Percentiles rank a stretch among this genome's conserved stretches.
phyloP scores from a whole-genome alignment of 2,329 filamentous ascomycete genomes.

The Tolypocladium tundrense region DNA sequence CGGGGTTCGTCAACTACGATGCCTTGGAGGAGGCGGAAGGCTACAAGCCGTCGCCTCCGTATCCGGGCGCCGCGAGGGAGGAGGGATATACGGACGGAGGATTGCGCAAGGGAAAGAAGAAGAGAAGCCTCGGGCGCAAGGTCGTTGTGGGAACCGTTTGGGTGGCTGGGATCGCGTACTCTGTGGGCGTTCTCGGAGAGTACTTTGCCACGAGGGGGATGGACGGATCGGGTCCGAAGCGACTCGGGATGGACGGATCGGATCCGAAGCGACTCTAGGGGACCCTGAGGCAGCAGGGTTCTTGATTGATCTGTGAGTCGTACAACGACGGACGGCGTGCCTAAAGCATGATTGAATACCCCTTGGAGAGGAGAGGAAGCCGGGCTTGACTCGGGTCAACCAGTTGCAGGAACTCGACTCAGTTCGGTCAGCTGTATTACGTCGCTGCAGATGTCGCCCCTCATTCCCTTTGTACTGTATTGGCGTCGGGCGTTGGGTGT shows the following conservation, averaged over 20 bases:
- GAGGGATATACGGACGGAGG: constrained; percentile 8
- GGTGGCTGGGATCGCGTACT: constrained; percentile 46
- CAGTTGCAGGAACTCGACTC: background rate
- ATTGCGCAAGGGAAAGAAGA: constrained; percentile 29
- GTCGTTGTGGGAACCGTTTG: constrained; percentile 42
- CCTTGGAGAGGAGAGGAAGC: background rate
- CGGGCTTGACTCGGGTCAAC: background rate
- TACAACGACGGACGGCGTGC: background rate
- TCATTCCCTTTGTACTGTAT: background rate
- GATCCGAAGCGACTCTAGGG: constrained; percentile 23
- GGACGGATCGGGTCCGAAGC: constrained; percentile 28
- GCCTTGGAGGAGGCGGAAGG: constrained; percentile 14
- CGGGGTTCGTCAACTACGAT: constrained; percentile 55
- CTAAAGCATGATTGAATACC: background rate
- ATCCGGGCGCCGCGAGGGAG: constrained; percentile 23
- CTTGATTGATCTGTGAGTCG: background rate
- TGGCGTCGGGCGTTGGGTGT: background rate
- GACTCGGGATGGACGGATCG: constrained; percentile 28
- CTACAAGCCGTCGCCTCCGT: constrained; percentile 23
- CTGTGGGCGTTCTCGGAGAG: constrained; percentile 47
- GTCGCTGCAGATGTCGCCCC: background rate
- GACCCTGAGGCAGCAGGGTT: background rate
- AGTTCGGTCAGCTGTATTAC: background rate
- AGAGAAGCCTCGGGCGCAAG: constrained; percentile 33
- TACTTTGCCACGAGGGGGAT: constrained; percentile 39